These are phyloP conservation scores for Kodamaea neixiangensis DNA, from an alignment of 805 yeast genomes.

Conservation along the genomic window DNA sequence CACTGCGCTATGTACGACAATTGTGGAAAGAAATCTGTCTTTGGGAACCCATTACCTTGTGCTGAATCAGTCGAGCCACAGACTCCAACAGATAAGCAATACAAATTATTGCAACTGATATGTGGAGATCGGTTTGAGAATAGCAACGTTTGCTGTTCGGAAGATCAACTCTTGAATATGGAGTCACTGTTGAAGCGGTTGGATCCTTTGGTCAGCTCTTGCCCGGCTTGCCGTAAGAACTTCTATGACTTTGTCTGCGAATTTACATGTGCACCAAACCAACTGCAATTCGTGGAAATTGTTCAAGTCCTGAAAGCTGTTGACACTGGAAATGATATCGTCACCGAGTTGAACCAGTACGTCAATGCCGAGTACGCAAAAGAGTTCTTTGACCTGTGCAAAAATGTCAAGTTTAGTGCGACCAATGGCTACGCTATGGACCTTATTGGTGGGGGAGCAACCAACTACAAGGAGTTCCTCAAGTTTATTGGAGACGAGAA, in stretches of 20 bases:
- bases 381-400: conserved; percentile 78
- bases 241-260: conserved; percentile 82
- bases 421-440: conserved; percentile 98
- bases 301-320: conserved; percentile 51
- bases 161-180: conserved; percentile 58
- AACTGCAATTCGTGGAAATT: conserved; percentile 71
- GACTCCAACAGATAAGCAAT: conserved; percentile 46
- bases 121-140: conserved; percentile 54
- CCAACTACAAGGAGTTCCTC: conserved; percentile 65
- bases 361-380: conserved; percentile 63
- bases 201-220: conserved; percentile 44
- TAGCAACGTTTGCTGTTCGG: conserved; percentile 66
- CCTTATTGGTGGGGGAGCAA: conserved; percentile 96
- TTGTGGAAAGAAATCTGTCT: conserved; percentile 80
- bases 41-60: conserved; percentile 82
- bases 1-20: conserved; percentile 56
- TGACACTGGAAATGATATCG: conserved; percentile 57
- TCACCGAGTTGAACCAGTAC: conserved; percentile 67
- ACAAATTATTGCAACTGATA: conserved; percentile 49
- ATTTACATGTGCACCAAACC: conserved; percentile 88
- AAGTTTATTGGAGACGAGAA: conserved; percentile 93
- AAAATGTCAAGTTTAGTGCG: conserved; percentile 85
- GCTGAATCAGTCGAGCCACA: conserved; percentile 56
- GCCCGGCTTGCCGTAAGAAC: conserved; percentile 92
- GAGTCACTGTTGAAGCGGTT: conserved; percentile 42